Conservation (phyloP, 805 yeast species). For the Suhomyces prunicola region DNA sequence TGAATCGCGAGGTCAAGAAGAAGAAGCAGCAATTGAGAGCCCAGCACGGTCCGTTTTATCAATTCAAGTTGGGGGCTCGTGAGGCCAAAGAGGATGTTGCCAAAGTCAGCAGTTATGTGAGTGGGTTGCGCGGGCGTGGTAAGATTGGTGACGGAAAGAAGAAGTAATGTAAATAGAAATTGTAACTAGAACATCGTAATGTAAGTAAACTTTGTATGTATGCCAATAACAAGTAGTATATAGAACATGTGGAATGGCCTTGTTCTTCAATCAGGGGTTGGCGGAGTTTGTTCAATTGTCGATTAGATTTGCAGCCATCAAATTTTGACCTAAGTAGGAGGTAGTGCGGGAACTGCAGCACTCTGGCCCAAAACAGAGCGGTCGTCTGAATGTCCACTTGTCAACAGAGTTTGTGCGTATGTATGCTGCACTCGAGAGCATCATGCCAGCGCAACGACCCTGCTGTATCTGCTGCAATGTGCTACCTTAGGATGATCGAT, state of each 20-base stretch:
- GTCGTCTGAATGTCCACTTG: neutral
- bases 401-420: neutral
- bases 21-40: constrained; percentile 49
- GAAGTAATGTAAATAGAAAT: neutral
- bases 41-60: constrained; percentile 61
- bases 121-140: neutral
- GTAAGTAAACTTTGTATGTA: neutral
- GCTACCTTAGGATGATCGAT: neutral
- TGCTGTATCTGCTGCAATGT: neutral
- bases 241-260: neutral
- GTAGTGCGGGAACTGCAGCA: neutral
- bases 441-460: no score
- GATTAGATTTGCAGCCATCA: neutral
- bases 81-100: constrained; percentile 30
- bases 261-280: neutral
- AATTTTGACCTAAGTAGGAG: neutral
- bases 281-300: no score
- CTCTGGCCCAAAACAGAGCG: neutral
- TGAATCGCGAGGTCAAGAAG: constrained; percentile 45
- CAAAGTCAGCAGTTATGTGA: constrained; percentile 21
- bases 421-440: neutral
- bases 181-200: no score
- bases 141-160: constrained; percentile 1
- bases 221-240: neutral
- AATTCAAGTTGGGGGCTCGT: constrained; percentile 42